Percentiles rank a stretch among this genome's conserved stretches.
phyloP scores from a whole-genome alignment of 75 land plant species.

The Pseudotsuga menziesii region DNA sequence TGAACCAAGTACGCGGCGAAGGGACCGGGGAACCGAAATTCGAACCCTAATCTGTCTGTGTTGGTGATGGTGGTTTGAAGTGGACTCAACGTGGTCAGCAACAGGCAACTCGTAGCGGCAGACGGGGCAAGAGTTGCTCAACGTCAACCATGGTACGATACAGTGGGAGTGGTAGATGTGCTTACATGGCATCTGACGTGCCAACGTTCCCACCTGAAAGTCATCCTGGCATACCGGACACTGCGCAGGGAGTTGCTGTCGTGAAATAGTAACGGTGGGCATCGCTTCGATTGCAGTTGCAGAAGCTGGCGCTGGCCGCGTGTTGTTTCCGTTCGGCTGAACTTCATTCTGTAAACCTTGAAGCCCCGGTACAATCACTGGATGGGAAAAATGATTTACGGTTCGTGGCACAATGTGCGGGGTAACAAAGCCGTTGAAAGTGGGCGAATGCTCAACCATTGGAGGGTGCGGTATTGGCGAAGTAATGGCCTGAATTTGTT shows the following conservation, averaged over 20 bases:
- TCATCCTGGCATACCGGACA: constrained; percentile 38
- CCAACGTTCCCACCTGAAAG: constrained; percentile 7
- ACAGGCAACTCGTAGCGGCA: constrained; percentile 2
- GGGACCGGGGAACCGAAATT: too few relatives aligned
- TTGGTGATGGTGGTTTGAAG: too few relatives aligned
- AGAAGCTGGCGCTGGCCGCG: constrained; percentile 39
- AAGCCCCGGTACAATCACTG: constrained; percentile 25
- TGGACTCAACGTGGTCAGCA: too few relatives aligned
- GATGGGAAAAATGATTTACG: constrained; percentile 21
- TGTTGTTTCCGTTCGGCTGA: constrained; percentile 20
- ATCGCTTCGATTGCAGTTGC: constrained; percentile 30
- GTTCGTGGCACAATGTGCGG: background rate
- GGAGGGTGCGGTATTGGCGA: too few relatives aligned
- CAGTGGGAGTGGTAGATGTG: constrained; percentile 12
- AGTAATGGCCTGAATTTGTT: too few relatives aligned
- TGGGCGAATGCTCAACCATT: too few relatives aligned
- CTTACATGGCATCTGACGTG: constrained; percentile 16
- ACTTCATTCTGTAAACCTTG: constrained; percentile 29
- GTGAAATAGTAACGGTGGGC: constrained; percentile 13
- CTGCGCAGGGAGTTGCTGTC: constrained; percentile 10
- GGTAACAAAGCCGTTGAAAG: too few relatives aligned
- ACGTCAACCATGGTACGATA: constrained; percentile 6
- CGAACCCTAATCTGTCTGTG: too few relatives aligned
- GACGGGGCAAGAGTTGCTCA: constrained; percentile 11
- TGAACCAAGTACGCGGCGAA: too few relatives aligned